Evolutionary conservation across 805 yeast species (phyloP), one percentile per base, ranked within the genome.

Genomic region (Wickerhamiella azyma): DNA sequence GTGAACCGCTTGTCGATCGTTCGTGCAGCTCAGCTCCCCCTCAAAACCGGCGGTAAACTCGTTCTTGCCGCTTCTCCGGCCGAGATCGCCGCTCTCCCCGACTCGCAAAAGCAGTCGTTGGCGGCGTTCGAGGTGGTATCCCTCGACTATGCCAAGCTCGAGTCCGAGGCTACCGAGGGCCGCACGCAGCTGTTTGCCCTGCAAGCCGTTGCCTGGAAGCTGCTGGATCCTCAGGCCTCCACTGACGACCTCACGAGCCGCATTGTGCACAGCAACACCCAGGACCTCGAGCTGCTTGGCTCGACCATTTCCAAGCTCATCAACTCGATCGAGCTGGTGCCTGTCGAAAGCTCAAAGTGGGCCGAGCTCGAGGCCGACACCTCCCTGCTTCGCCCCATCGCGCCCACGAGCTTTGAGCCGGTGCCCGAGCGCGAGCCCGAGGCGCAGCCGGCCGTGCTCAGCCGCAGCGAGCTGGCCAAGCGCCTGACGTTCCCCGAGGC

Each of bases 401-500:
- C 41, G 19, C 29, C 45, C 26, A 29, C 49, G 50, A 42, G 58
- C 55, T 45, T 70, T 37, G 66, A 48, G 21, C 42, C 51, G 41
- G 44, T 60, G 10, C 69, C 60, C 26, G 60, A 60, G 17, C 59
- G 58, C n/a, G 66, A 60, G 26, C 19, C 36, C 26, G 60, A 58
- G 30, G 57, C 53, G 16, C 75, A 66, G 36, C 60, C 62, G 5
- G 68, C 67, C 21, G 69, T 67, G 37, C 72, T 73, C 48, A 62
- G 67, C 1, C 60, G 66, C 50, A 59, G 65, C 39, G 81, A 76
- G 33, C 66, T 81, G 40, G 76, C 86, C 19, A 77, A 81, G 66
- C 79, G 76, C 55, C 61, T 88, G 48, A 72, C 83, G 13, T 89
- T 89, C 75, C 71, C 74, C 45, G 96, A 89, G 64, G 88, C 95